Percentiles rank a stretch among this genome's conserved stretches.
These are phyloP conservation scores for Aspergillus baeticus DNA, from an alignment of 495 filamentous ascomycete genomes.

Conservation along the genomic window DNA sequence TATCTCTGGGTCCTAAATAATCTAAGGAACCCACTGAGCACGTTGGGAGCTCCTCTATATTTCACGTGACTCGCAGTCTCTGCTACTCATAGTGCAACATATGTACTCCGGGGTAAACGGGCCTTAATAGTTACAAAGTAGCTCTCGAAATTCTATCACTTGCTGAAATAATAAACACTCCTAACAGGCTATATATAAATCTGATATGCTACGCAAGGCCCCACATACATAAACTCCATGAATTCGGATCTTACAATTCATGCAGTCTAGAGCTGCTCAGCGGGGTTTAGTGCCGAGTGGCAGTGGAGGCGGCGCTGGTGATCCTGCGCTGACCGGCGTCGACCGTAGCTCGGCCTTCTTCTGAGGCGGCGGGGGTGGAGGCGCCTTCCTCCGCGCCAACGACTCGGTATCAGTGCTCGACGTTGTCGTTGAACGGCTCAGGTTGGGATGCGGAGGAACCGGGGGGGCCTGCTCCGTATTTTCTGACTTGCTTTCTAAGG, in stretches of 20 bases:
- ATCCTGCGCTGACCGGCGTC: conserved; percentile 22
- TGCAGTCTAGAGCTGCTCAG: conserved; percentile 23
- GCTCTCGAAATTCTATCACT: neutral
- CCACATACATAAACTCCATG: no score
- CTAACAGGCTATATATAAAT: no score
- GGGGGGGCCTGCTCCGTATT: conserved; percentile 24
- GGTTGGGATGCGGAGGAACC: conserved; percentile 27
- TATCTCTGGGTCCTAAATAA: no score
- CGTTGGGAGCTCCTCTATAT: no score
- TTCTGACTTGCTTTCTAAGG: conserved; percentile 35
- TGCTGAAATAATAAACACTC: neutral
- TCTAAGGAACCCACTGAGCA: no score
- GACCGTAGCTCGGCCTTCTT: conserved; percentile 52
- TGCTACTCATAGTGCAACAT: no score
- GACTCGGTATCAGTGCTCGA: conserved; percentile 15
- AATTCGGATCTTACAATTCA: no score
- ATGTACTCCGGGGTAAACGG: neutral
- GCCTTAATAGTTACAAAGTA: neutral
- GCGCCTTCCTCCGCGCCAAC: conserved; percentile 57
- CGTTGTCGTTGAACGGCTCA: conserved; percentile 15
- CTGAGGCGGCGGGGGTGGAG: conserved; percentile 65
- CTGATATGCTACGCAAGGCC: no score
- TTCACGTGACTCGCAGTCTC: no score
- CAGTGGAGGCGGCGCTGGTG: conserved; percentile 39
- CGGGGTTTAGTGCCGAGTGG: conserved; percentile 45